Percentiles rank a stretch among this genome's conserved stretches.
Conservation (phyloP, 2,329 filamentous ascomycete species). For the Pseudogymnoascus sp. region DNA sequence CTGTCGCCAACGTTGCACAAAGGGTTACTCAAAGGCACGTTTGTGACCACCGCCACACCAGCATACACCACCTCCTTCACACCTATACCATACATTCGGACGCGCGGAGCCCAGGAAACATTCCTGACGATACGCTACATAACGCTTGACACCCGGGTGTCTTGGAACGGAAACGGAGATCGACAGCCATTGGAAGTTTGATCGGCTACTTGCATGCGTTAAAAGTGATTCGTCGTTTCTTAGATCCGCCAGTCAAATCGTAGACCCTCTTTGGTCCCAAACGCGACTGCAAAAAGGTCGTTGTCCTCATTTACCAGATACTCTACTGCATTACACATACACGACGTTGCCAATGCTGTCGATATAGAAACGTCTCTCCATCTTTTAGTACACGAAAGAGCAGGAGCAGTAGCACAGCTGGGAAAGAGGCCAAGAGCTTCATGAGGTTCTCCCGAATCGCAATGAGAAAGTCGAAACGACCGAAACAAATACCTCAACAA, state of each 20-base stretch:
- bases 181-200: not conserved
- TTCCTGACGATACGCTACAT: not conserved
- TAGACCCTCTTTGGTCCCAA: not conserved
- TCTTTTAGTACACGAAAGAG: not conserved
- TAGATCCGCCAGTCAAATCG: not conserved
- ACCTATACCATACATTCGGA: not conserved
- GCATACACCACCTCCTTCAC: not conserved
- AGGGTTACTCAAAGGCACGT: not conserved
- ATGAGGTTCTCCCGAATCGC: constrained; percentile 30
- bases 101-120: not conserved
- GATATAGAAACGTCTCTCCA: not conserved
- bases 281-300: not conserved
- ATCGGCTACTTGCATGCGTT: not conserved
- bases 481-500: constrained; percentile 26
- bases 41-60: not conserved
- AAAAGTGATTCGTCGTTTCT: not conserved
- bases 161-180: constrained; percentile 1
- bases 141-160: not conserved
- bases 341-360: not conserved
- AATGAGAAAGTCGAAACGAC: constrained; percentile 29
- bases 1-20: not conserved
- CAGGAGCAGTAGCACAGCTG: not conserved
- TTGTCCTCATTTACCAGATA: not conserved
- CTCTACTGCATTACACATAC: not conserved
- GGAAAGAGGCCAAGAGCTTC: not conserved